Evolutionary conservation across 257 asterid species (phyloP), one percentile per base, ranked within the genome.

Genomic region (Primulina huaijiensis): DNA sequence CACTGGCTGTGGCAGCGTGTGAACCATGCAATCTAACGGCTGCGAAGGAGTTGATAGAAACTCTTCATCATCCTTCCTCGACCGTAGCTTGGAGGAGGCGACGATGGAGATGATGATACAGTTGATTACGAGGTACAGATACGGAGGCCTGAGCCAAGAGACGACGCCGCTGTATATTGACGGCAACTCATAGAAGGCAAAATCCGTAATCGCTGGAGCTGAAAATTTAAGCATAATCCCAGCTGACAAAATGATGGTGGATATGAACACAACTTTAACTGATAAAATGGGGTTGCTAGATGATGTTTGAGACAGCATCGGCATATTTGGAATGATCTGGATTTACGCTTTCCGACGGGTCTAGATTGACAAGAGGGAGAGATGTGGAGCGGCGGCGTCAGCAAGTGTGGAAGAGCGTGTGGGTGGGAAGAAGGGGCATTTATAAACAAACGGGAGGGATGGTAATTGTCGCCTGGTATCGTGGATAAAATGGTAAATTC

Each of bases 141-240:
- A 92, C 23, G 96, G 98, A 1, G 98, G 98, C 38, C 65, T 80
- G 50, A 90, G 84, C 97, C 97, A 92, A 0, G 98, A 82, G 40
- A 82, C 82, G 76, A 79, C 60, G 80, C 68, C 81, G 85, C 81
- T 84, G 86, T 83, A 90, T 68, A 90, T 65, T 5, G 89, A 79
- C 2, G 94, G 94, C 1, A 87, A 77, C 17, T 87, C 87, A 3
- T 63, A 65, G 43, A 76, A 87, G 29, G 85, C 84, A 72, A 90
- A 75, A 3, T 86, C 90, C 2, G 87, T 66, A 8, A 85, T 21
- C 0, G 76, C 82, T 3, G 93, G 93, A 19, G 68, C 80, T 17
- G 85, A 81, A 27, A 77, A 31, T 78, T 80, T 85, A 61, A 92
- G 80, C 53, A 81, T 75, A 35, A 92, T 59, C 30, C 89, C 92